phyloP scores from a whole-genome alignment of 352 stramenopile species.

The Pythium brassicae region DNA sequence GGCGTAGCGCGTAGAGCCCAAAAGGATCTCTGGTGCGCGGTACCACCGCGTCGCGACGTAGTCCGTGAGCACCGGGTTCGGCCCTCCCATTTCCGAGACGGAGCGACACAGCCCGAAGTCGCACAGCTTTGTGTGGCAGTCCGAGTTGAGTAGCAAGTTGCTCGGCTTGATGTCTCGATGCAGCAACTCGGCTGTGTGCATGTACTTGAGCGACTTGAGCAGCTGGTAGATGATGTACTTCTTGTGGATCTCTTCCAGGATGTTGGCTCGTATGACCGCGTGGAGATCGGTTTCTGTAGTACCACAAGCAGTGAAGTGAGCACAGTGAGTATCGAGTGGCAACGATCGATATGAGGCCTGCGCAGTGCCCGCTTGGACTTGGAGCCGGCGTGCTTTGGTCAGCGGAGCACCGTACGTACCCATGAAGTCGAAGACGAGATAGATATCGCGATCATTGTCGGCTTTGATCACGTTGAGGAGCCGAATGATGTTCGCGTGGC shows the following conservation, averaged over 20 bases:
- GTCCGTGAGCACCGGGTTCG: slow-evolving; percentile 90
- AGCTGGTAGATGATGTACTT: slow-evolving; percentile 98
- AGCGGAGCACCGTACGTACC: slow-evolving; percentile 28
- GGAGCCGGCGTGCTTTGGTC: too few species aligned
- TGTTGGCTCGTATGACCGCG: slow-evolving; percentile 93
- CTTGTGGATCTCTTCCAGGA: slow-evolving; percentile 95
- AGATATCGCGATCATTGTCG: slow-evolving; percentile 96
- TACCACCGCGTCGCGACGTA: slow-evolving; percentile 97
- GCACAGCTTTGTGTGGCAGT: slow-evolving; percentile 94
- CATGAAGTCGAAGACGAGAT: slow-evolving; percentile 97
- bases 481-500: slow-evolving; percentile 93
- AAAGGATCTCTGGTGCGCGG: slow-evolving; percentile 92
- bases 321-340: too few species aligned
- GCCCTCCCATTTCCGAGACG: slow-evolving; percentile 79
- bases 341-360: not conserved
- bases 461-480: slow-evolving; percentile 93
- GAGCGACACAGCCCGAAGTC: slow-evolving; percentile 95
- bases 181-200: slow-evolving; percentile 93
- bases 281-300: slow-evolving; percentile 92
- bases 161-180: slow-evolving; percentile 97
- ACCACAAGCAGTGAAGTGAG: not conserved
- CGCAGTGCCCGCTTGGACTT: not conserved
- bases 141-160: slow-evolving; percentile 94
- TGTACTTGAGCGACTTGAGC: slow-evolving; percentile 95
- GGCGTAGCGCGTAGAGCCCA: slow-evolving; percentile 92